These are phyloP conservation scores for Agaricus sinodeliciosus DNA, from an alignment of 768 basidiomycete species.

Conservation along the genomic window DNA sequence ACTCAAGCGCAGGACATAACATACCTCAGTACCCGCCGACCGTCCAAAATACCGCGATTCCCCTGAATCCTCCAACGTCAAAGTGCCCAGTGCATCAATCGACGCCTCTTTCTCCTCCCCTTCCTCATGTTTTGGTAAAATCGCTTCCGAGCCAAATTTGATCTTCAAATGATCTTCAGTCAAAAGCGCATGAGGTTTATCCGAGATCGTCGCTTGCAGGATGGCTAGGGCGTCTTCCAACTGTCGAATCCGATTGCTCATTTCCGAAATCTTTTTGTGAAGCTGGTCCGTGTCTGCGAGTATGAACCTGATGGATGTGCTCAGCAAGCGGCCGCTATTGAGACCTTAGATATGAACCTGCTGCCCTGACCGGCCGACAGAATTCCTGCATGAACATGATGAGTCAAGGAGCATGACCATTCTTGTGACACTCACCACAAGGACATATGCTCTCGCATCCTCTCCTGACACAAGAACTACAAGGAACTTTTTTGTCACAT, in stretches of 20 bases:
- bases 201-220: constrained; percentile 49
- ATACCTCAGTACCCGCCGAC: constrained; percentile 59
- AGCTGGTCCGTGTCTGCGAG: constrained; percentile 61
- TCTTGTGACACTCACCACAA: constrained; percentile 30
- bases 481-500: constrained; percentile 48
- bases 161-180: constrained; percentile 45
- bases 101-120: constrained; percentile 27
- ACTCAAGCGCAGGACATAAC: not conserved
- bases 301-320: constrained; percentile 39
- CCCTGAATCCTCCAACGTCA: constrained; percentile 55
- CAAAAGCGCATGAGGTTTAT: constrained; percentile 54
- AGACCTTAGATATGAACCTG: constrained; percentile 21
- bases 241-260: constrained; percentile 63
- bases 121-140: constrained; percentile 26
- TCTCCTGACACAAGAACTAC: constrained; percentile 44
- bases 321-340: not conserved
- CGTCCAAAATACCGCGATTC: constrained; percentile 60
- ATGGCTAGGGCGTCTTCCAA: constrained; percentile 63
- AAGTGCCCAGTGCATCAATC: constrained; percentile 56
- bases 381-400: constrained; percentile 25
- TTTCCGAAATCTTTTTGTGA: constrained; percentile 58
- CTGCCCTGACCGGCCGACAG: constrained; percentile 48
- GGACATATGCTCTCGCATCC: constrained; percentile 63
- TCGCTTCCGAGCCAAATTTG: constrained; percentile 51
- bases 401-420: not conserved